Base-by-base conservation (phyloP, 2,329 filamentous ascomycete genomes). In the Emydomyces testavorans region DNA sequence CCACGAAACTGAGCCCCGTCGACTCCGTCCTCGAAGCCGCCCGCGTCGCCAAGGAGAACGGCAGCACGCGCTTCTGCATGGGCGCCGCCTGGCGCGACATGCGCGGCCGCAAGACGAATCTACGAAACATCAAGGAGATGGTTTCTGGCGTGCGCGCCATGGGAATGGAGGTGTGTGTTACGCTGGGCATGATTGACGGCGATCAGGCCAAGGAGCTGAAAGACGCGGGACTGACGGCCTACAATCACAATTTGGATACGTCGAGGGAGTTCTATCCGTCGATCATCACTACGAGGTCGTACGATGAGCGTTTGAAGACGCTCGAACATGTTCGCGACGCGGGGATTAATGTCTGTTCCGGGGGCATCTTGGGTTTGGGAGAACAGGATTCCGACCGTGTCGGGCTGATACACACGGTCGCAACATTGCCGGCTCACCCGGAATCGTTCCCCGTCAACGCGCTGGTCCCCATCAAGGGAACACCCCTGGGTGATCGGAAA, bases 171-270 rank as follows among this genome's bases (percentile, higher is more conserved):
- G 82, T 80, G 6, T 94, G 88, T 64, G 88, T 94, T n/a, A 94
- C 88, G 1, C 75, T 94, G 16, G 88, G 88, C 57, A 94, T 94
- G 88, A 87, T 94, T 57, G 85, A 94, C 64, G 75, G 73, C 4
- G 72, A 74, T 55, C 87, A 94, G 71, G 88, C 88, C 23, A 77
- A 77, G 60, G 84, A 92, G 68, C 75, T 94, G 54, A 88, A 87
- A 62, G 79, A 79, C 1, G 88, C 87, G 0, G 88, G 88, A 0
- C 68, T 94, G 58, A 94, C 88, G 13, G 88, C 88, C 0, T 94
- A 94, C 68, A 94, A 94, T 69, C 88, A 94, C 73, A 94, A 94
- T 62, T 75, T 94, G 54, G 88, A 94, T 67, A 94, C 88, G 1
- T 87, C 82, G 48, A 77, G 88, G 56, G 88, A 94, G 69, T 87